phyloP scores from a whole-genome alignment of 2,329 filamentous ascomycete genomes.

The Nothomitra cinnamomea region DNA sequence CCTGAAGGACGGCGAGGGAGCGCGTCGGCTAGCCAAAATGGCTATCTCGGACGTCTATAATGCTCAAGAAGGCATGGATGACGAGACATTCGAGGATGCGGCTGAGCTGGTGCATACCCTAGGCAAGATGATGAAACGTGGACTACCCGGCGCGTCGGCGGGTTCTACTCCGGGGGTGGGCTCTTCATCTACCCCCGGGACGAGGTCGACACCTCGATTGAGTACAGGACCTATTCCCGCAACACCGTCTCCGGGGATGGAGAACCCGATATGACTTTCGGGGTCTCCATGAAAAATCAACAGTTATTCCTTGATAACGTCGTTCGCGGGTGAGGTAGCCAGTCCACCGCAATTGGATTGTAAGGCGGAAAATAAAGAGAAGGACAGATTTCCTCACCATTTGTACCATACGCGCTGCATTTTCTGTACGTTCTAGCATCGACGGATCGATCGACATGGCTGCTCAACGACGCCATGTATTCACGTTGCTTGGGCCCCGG shows the following conservation, averaged over 20 bases:
- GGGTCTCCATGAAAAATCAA: background rate
- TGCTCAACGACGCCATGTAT: no score
- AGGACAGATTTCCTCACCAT: no score
- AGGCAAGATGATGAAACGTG: conserved; percentile 76
- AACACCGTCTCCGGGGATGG: conserved; percentile 13
- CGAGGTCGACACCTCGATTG: conserved; percentile 9
- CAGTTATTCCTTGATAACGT: background rate
- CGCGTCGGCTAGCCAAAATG: conserved; percentile 58
- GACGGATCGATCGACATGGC: no score
- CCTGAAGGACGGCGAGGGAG: conserved; percentile 60
- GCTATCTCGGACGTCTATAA: conserved; percentile 86
- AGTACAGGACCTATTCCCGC: conserved; percentile 11
- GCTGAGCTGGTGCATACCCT: conserved; percentile 74
- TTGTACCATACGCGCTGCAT: no score
- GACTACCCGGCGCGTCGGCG: conserved; percentile 24
- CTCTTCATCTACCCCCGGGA: conserved; percentile 8
- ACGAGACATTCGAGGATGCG: conserved; percentile 87
- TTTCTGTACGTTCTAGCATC: no score
- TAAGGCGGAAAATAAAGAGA: no score
- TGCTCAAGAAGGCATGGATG: conserved; percentile 80
- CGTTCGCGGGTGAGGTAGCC: no score
- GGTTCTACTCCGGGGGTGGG: conserved; percentile 2
- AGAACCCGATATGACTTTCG: conserved; percentile 13
- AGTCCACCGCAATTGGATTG: no score
- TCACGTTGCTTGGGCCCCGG: no score